Conservation (phyloP, 345 rosid genomes). For the Citrus sp. region DNA sequence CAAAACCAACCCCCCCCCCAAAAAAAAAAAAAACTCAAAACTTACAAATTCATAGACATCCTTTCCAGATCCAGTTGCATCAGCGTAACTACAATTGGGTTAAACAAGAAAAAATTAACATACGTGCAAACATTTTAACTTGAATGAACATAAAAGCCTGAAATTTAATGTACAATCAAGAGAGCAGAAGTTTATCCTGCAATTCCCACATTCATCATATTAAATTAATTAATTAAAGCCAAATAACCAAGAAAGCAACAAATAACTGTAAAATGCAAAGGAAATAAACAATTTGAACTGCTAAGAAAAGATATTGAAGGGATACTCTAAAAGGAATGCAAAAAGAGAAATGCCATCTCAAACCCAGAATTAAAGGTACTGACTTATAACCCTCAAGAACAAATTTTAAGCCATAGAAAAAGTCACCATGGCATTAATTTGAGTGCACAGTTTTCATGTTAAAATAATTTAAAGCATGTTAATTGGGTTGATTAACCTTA, state of each 20-base stretch:
- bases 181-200: neutral
- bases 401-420: neutral
- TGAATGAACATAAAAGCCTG: neutral
- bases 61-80: conserved; percentile 71
- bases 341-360: neutral
- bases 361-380: neutral
- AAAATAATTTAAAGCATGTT: neutral
- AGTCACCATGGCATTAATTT: neutral
- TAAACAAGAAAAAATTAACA: conserved; percentile 17
- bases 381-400: neutral
- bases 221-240: neutral
- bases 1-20: too few relatives aligned
- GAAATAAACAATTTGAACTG: neutral
- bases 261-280: neutral
- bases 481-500: conserved; percentile 27
- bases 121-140: neutral
- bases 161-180: conserved; percentile 5
- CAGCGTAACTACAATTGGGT: conserved; percentile 48
- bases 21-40: neutral
- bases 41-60: conserved; percentile 81
- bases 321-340: too few relatives aligned
- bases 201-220: neutral
- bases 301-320: neutral
- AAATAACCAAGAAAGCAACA: neutral
- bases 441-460: neutral